Evolutionary conservation across 2,329 filamentous ascomycete species (phyloP).

Genomic region (Diaporthe sp.): DNA sequence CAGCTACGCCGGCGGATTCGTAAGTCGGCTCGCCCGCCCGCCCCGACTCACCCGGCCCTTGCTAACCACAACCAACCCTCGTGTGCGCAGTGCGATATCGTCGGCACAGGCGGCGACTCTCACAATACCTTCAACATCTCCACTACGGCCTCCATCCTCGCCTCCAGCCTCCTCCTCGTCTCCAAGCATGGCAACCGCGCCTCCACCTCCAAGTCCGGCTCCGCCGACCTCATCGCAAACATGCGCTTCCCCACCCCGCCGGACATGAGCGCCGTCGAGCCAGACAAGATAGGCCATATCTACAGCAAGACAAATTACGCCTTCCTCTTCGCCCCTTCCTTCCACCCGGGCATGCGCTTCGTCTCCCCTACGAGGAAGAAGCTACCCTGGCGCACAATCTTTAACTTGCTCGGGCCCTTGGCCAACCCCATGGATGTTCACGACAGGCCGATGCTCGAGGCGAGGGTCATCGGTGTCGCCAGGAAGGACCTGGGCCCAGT

Average conservation of each 20-base stretch:
- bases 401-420: constrained; percentile 94
- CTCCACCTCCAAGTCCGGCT: constrained; percentile 95
- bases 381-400: constrained; percentile 94
- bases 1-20: constrained; percentile 84
- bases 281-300: constrained; percentile 77
- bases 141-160: constrained; percentile 92
- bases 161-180: constrained; percentile 85
- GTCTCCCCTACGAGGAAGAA: constrained; percentile 88
- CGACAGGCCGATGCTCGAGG: constrained; percentile 74
- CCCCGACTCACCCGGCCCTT: constrained; percentile 3
- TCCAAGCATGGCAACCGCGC: constrained; percentile 98
- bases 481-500: constrained; percentile 88
- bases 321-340: constrained; percentile 95
- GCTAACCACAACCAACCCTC: constrained; percentile 12
- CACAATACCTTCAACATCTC: constrained; percentile 99
- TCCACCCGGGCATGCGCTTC: constrained; percentile 94
- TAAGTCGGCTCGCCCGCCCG: constrained; percentile 59
- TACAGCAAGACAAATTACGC: constrained; percentile 90
- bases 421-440: constrained; percentile 87
- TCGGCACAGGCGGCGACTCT: constrained; percentile 95
- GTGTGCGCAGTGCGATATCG: constrained; percentile 82
- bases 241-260: constrained; percentile 78
- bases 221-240: constrained; percentile 88
- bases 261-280: constrained; percentile 79
- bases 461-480: constrained; percentile 92